Percentiles rank a stretch among this genome's conserved stretches.
Evolutionary conservation across 768 basidiomycete genomes (phyloP).

Genomic region (Suillus cothurnatus): DNA sequence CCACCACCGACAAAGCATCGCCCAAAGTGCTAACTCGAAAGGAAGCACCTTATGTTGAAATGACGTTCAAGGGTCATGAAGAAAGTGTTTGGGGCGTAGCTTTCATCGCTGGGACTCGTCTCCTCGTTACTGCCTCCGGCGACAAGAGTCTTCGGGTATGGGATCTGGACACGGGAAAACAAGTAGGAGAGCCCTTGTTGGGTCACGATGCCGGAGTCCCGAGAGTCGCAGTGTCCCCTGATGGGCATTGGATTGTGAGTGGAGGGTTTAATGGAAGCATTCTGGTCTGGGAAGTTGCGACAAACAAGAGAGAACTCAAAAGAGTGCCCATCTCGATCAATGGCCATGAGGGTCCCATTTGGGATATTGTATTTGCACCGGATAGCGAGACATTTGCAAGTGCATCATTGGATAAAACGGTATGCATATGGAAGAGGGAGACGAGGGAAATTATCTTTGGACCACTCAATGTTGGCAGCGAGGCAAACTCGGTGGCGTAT

Average conservation of each 20-base stretch:
- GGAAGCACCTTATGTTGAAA: neutral
- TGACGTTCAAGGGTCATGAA: neutral
- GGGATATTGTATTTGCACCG: neutral
- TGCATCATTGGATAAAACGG: neutral
- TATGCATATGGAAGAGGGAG: neutral
- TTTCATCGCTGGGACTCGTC: neutral
- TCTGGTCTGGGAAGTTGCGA: neutral
- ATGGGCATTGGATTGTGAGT: neutral
- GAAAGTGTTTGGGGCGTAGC: accelerated
- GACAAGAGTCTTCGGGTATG: neutral
- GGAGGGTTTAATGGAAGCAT: neutral
- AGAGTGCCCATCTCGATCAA: neutral
- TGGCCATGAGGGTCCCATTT: accelerated
- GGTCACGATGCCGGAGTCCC: neutral
- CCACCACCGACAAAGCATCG: neutral
- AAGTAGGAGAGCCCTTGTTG: neutral
- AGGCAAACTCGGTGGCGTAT: neutral
- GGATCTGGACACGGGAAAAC: neutral
- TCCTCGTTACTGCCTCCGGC: neutral
- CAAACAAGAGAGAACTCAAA: neutral
- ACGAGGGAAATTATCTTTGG: neutral
- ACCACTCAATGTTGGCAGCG: neutral
- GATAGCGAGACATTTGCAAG: slow-evolving; percentile 5
- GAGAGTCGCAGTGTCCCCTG: neutral
- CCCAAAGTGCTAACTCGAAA: slow-evolving; percentile 11